These are phyloP conservation scores for Jaltomata sinuosa DNA, from an alignment of 257 asterid genomes.

Conservation along the genomic window DNA sequence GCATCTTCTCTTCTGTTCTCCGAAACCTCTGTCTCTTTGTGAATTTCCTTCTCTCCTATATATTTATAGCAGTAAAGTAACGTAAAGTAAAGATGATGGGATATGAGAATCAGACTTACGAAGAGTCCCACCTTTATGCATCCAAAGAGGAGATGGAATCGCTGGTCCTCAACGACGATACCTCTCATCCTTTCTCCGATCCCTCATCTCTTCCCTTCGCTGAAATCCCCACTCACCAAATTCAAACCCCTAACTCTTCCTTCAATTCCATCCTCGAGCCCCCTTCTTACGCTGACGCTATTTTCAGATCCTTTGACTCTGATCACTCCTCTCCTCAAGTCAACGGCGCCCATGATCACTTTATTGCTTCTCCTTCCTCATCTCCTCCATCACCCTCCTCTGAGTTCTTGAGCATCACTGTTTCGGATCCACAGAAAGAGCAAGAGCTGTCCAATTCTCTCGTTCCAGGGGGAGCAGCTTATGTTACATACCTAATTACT, in stretches of 20 bases:
- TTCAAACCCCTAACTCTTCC: conserved; percentile 42
- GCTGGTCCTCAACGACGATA: conserved; percentile 40
- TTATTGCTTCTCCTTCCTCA: conserved; percentile 18
- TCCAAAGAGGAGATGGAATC: conserved; percentile 58
- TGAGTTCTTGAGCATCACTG: conserved; percentile 48
- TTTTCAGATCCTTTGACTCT: conserved; percentile 73
- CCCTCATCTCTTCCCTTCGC: conserved; percentile 42
- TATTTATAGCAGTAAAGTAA: too few species aligned
- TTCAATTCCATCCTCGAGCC: conserved; percentile 81
- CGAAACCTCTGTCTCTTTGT: too few species aligned
- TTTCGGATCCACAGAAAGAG: conserved; percentile 81
- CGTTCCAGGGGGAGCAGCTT: conserved; percentile 54
- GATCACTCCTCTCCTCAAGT: conserved; percentile 32
- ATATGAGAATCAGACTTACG: conserved; percentile 46
- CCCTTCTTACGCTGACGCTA: conserved; percentile 98
- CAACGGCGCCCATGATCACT: conserved; percentile 43
- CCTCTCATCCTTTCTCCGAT: conserved; percentile 26
- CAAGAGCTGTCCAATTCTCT: conserved; percentile 59
- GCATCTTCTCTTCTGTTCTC: background rate
- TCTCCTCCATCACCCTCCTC: conserved; percentile 30
- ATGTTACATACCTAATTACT: conserved; percentile 63
- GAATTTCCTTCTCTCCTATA: background rate
- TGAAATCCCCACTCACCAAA: conserved; percentile 43
- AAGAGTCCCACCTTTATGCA: conserved; percentile 40
- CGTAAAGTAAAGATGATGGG: conserved; percentile 85